Percentiles rank a stretch among this genome's conserved stretches.
These are phyloP conservation scores for Salix suchowensis DNA, from an alignment of 345 rosid species.

Conservation along the genomic window DNA sequence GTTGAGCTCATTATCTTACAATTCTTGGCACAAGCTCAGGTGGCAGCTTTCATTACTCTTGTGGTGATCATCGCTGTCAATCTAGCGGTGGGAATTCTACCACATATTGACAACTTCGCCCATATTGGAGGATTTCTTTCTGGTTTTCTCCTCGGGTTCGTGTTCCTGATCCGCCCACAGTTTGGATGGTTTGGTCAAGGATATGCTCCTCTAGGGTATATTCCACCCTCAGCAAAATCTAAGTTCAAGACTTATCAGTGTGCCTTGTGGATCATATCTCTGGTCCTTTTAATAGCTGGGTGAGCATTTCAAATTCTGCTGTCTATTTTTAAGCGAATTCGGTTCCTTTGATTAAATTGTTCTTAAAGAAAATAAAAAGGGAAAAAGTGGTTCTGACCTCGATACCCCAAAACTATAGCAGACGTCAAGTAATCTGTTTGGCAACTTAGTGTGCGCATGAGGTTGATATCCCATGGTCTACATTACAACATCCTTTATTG, in stretches of 20 bases:
- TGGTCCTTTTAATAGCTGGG: constrained; percentile 63
- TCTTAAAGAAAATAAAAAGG: background rate
- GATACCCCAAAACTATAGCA: too few species aligned
- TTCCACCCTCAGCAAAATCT: constrained; percentile 24
- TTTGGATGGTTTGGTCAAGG: constrained; percentile 68
- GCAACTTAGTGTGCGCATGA: background rate
- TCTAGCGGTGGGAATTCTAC: constrained; percentile 87
- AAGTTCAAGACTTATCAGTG: constrained; percentile 73
- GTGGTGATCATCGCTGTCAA: constrained; percentile 65
- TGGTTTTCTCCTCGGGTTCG: constrained; percentile 85
- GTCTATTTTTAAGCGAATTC: background rate
- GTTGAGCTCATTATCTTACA: background rate
- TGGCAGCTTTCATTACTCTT: constrained; percentile 65
- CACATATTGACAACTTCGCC: constrained; percentile 96
- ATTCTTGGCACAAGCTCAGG: constrained; percentile 30
- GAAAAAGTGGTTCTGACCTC: background rate
- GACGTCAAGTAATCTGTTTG: background rate
- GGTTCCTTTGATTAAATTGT: background rate
- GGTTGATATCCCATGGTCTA: background rate
- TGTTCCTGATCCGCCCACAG: constrained; percentile 84
- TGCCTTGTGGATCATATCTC: constrained; percentile 68
- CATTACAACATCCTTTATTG: background rate
- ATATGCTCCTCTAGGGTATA: constrained; percentile 34
- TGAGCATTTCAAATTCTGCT: constrained; percentile 29
- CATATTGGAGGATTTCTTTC: constrained; percentile 90